These are phyloP conservation scores for Cymodocea nodosa DNA, from an alignment of 116 monocot genomes.

Conservation along the genomic window DNA sequence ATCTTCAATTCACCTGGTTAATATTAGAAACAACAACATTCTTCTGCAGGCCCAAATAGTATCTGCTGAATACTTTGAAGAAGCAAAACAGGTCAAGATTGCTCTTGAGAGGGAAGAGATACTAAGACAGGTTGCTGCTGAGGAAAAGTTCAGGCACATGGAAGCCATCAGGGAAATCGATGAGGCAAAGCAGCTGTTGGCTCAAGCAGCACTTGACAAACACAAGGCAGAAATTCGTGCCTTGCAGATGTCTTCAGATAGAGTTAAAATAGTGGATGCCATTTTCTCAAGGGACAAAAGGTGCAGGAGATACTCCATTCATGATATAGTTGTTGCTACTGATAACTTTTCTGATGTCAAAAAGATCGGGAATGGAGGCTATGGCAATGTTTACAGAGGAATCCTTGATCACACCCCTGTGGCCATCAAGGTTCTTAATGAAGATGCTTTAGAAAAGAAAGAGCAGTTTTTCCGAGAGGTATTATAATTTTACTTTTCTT, in stretches of 20 bases:
- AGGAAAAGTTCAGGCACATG: slow-evolving; percentile 46
- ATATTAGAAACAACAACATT: not conserved
- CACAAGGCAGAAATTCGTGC: slow-evolving; percentile 43
- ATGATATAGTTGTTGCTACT: slow-evolving; percentile 75
- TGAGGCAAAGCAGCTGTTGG: slow-evolving; percentile 28
- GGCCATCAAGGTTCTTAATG: slow-evolving; percentile 68
- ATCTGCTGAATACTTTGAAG: slow-evolving; percentile 37
- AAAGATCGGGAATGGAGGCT: slow-evolving; percentile 84
- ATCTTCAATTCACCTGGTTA: too few relatives aligned
- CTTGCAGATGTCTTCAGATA: slow-evolving; percentile 24
- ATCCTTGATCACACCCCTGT: slow-evolving; percentile 77
- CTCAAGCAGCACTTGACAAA: slow-evolving; percentile 35
- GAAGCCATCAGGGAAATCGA: slow-evolving; percentile 43
- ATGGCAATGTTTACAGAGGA: slow-evolving; percentile 74
- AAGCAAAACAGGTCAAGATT: slow-evolving; percentile 37
- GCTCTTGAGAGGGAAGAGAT: slow-evolving; percentile 40
- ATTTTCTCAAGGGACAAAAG: slow-evolving; percentile 30
- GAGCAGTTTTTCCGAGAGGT: slow-evolving; percentile 87
- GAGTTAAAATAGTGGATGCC: slow-evolving; percentile 26
- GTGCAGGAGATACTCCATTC: slow-evolving; percentile 42
- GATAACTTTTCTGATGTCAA: slow-evolving; percentile 66
- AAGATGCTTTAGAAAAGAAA: slow-evolving; percentile 39
- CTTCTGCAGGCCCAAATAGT: slow-evolving; percentile 38
- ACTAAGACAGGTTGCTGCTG: slow-evolving; percentile 26
- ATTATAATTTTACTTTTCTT: not conserved